Base-by-base conservation (phyloP, 306 rosid species). In the Pterocarpus santalinus region DNA sequence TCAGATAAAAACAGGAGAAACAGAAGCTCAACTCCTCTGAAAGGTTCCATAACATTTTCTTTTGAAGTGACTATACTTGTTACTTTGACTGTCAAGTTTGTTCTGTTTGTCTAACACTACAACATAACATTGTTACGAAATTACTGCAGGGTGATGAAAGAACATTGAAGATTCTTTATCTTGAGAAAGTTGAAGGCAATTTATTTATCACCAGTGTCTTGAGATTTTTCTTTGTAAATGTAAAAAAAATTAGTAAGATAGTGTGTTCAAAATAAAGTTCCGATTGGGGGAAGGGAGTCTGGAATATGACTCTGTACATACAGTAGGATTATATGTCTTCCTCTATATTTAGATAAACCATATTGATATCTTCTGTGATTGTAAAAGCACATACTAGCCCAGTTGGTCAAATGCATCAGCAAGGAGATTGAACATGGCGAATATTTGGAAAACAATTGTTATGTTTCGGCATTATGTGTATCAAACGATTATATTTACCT, bases 111-210 rank as follows among this genome's bases (percentile, higher is more conserved):
- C 81, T 51, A 62, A 55, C 62, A 41, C 30, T 57, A 3, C 8
- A 49, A 47, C 79, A 79, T 55, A 57, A 63, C 9, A 58, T 38
- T 79, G 73, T 51, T 68, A 60, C 72, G 34, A 81, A 65, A 49
- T 75, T 75, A 60, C 69, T 89, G 97, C 91, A 93, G 98, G 93
- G 79, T 78, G 76, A 60, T 80, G 79, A 89, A 89, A 80, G 80
- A 74, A 39, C 52, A 46, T 74, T 90, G 87, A 89, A 39, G 78
- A 66, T 72, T 64, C 57, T 39, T 79, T 63, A 51, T 69, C 12
- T 75, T 83, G 84, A 84, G 83, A 81, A 75, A 67, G 38, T n/a
- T 75, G 87, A 82, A 77, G 83, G 85, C 41, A 22, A 35, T 13
- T 81, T 65, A 81, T 67, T 55, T 72, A 58, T 72, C 39, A 33